Conservation (phyloP, 371 early-diverging fungal genomes). For the Vittaforma corneae region DNA sequence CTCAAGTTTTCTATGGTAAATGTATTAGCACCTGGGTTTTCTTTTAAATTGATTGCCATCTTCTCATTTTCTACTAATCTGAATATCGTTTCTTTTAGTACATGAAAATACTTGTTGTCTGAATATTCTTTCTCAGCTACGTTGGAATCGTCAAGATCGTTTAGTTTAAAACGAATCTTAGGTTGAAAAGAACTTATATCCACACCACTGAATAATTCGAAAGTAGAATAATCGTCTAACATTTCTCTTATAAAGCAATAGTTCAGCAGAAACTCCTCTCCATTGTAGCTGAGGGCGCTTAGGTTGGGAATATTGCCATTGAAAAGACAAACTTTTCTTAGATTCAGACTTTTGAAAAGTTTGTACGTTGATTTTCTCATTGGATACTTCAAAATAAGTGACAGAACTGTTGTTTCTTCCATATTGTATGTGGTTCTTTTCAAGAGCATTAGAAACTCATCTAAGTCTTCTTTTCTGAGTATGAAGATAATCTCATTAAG, state of each 20-base stretch:
- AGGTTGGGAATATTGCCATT: too few relatives aligned
- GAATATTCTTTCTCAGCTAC: not conserved
- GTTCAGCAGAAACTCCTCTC: slow-evolving; percentile 2
- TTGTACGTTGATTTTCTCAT: not conserved
- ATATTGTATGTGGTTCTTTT: slow-evolving; percentile 4
- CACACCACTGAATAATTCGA: too few relatives aligned
- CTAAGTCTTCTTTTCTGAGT: not conserved
- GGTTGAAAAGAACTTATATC: too few relatives aligned
- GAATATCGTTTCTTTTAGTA: not conserved
- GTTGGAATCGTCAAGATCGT: not conserved
- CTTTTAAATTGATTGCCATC: not conserved
- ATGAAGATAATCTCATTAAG: not conserved
- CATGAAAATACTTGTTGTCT: not conserved
- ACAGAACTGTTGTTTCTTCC: not conserved
- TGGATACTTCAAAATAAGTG: not conserved
- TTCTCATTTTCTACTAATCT: not conserved
- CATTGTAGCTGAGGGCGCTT: not conserved
- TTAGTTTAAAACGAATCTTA: not conserved
- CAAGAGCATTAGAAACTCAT: not conserved
- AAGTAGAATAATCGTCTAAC: not conserved
- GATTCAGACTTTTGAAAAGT: not conserved
- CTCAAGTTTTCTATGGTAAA: not conserved
- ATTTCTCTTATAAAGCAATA: slow-evolving; percentile 2
- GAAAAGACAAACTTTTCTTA: not conserved
- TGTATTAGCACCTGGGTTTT: not conserved